Conservation (phyloP, 1,284 basidiomycete species). For the Pseudozyma flocculosa region DNA sequence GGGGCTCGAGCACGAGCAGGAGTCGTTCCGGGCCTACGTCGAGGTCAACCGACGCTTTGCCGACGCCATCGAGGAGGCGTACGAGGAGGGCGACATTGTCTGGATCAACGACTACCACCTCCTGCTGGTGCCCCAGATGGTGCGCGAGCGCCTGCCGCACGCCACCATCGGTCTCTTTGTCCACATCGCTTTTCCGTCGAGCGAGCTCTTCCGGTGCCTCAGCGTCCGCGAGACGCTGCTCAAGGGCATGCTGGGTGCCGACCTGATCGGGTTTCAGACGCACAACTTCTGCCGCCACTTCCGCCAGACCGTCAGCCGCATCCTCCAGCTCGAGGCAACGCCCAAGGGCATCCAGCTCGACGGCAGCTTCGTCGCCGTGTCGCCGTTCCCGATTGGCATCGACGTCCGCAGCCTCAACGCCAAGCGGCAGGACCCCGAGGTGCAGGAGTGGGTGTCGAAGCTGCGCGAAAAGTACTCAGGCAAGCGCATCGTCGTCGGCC, state of each 20-base stretch:
- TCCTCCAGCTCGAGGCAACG: constrained; percentile 75
- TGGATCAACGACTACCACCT: constrained; percentile 67
- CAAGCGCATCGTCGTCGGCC: constrained; percentile 79
- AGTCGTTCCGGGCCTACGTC: constrained; percentile 74
- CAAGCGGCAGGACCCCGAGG: constrained; percentile 74
- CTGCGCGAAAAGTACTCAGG: constrained; percentile 76
- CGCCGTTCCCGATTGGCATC: constrained; percentile 85
- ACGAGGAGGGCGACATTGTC: constrained; percentile 78
- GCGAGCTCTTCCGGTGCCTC: constrained; percentile 82
- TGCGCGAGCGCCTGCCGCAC: constrained; percentile 67
- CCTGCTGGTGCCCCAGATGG: constrained; percentile 75
- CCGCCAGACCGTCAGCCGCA: constrained; percentile 75
- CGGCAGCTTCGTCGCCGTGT: constrained; percentile 72
- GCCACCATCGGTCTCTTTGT: constrained; percentile 84
- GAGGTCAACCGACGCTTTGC: constrained; percentile 82
- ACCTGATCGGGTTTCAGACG: constrained; percentile 79
- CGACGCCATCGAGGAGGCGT: constrained; percentile 71
- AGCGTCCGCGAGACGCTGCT: constrained; percentile 65
- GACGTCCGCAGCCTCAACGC: constrained; percentile 72
- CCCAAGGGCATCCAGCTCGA: constrained; percentile 74
- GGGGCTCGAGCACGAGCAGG: constrained; percentile 75
- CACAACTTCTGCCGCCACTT: constrained; percentile 64
- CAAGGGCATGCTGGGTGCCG: constrained; percentile 72
- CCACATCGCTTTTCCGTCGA: constrained; percentile 83
- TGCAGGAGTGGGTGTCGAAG: constrained; percentile 75